phyloP scores from a whole-genome alignment of 106 monocot genomes.

The Platanthera guangdongensis region DNA sequence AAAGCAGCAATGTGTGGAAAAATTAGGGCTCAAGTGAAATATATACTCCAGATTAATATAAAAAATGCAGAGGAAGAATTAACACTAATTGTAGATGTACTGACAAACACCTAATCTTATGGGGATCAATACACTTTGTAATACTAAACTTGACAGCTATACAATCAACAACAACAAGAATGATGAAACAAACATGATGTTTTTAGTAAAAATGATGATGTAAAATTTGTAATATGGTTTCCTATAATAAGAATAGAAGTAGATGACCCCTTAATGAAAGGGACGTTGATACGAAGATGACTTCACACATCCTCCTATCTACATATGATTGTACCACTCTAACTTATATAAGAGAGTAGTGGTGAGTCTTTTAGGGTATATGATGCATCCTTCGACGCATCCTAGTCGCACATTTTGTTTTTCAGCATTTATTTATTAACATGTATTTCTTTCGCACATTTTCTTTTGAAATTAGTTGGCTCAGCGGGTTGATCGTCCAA shows the following conservation, averaged over 20 bases:
- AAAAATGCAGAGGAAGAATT: neutral
- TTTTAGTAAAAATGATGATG: neutral
- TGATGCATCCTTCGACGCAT: too few relatives aligned
- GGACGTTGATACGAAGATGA: neutral
- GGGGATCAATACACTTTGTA: neutral
- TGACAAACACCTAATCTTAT: too few relatives aligned
- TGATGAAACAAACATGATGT: neutral
- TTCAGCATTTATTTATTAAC: too few relatives aligned
- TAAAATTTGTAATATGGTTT: neutral
- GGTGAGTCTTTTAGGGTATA: too few relatives aligned
- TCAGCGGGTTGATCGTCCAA: too few relatives aligned
- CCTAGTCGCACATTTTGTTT: too few relatives aligned
- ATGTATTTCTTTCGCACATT: too few relatives aligned
- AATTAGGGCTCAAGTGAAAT: neutral
- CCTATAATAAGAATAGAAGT: neutral
- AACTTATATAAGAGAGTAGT: too few relatives aligned
- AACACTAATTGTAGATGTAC: neutral
- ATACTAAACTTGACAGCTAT: neutral
- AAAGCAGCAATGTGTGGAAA: conserved; percentile 7
- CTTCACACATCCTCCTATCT: too few relatives aligned
- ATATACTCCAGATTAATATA: neutral
- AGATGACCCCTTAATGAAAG: neutral
- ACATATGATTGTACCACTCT: too few relatives aligned
- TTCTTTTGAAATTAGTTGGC: too few relatives aligned
- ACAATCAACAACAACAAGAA: neutral